phyloP scores from a whole-genome alignment of 805 yeast genomes.

The Saturnispora diversa region DNA sequence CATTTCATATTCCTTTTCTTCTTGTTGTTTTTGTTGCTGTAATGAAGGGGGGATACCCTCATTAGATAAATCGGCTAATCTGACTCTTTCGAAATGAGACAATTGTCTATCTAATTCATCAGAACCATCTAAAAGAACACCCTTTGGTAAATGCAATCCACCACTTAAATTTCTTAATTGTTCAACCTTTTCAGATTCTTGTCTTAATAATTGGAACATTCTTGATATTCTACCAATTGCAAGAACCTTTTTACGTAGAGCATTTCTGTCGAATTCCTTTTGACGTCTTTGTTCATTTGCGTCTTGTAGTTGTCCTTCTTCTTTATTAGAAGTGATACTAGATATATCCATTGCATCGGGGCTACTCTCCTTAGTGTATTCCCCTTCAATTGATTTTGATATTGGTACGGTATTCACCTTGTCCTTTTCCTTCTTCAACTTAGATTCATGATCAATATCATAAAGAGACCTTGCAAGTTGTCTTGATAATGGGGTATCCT shows the following conservation, averaged over 20 bases:
- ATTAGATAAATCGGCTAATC: slow-evolving; percentile 67
- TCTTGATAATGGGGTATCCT: slow-evolving; percentile 50
- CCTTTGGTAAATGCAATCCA: slow-evolving; percentile 69
- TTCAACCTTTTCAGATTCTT: slow-evolving; percentile 82
- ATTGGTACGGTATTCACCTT: neutral
- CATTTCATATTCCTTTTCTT: slow-evolving; percentile 10
- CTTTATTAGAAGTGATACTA: neutral
- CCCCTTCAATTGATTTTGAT: slow-evolving; percentile 1
- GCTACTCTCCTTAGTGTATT: slow-evolving; percentile 1
- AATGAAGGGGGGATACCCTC: slow-evolving; percentile 79
- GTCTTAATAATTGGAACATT: slow-evolving; percentile 84
- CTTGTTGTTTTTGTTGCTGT: slow-evolving; percentile 12
- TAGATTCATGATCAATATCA: slow-evolving; percentile 16
- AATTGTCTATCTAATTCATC: slow-evolving; percentile 71
- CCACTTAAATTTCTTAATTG: slow-evolving; percentile 69
- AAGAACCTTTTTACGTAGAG: slow-evolving; percentile 76
- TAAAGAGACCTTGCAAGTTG: slow-evolving; percentile 30
- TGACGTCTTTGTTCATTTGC: too few species aligned
- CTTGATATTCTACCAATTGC: slow-evolving; percentile 96
- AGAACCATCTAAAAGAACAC: slow-evolving; percentile 73
- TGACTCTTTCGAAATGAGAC: slow-evolving; percentile 74
- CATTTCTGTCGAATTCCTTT: slow-evolving; percentile 27
- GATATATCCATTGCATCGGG: slow-evolving; percentile 9
- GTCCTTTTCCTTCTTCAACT: too few species aligned
- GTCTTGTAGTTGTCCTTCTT: too few species aligned